Base-by-base conservation (phyloP, 176 grass and related monocot species). In the Oryza coarctata region DNA sequence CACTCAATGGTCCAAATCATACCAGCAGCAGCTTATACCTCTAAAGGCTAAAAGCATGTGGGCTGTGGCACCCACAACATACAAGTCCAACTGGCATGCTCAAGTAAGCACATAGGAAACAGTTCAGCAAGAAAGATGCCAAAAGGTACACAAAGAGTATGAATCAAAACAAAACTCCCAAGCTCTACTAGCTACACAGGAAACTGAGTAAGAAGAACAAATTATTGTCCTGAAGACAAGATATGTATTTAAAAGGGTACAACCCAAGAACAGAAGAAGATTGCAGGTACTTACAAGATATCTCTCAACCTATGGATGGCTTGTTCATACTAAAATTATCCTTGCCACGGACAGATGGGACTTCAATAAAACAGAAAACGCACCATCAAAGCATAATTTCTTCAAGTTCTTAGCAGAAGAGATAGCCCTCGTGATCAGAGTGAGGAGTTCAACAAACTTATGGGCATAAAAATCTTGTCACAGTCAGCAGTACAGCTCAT, bases 171-270 rank as follows among this genome's bases (percentile, higher is more conserved):
- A 3, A 36, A 78, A 43, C 36, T 27, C 39, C 29, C 35, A 71
- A 82, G 55, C 39, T 77, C 29, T 32, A 36, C 30, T 28, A 82
- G 69, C 64, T 49, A 17, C 8, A 82, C 52, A 76, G 36, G 45
- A 75, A 68, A 36, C 27, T 81, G 31, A 41, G 7, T 28, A 12
- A 26, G 64, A 29, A 52, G 30, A 82, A 63, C 32, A 39, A 63
- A 77, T 77, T 77, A 65, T 82, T 82, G 39, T 23, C 17, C 23
- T 70, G 36, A 77, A 38, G 8, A 68, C 36, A 41, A 82, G 15
- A 36, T 28, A 1, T 63, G 65, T 29, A 82, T 12, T 30, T 52
- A 29, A 71, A 64, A 82, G 29, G 38, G 57, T 20, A 23, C 17
- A 12, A 15, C 64, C 35, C 23, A 45, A 63, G 40, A 22, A 83